Base-by-base conservation (phyloP, 306 rosid genomes). In the Quercus berberidifolia region DNA sequence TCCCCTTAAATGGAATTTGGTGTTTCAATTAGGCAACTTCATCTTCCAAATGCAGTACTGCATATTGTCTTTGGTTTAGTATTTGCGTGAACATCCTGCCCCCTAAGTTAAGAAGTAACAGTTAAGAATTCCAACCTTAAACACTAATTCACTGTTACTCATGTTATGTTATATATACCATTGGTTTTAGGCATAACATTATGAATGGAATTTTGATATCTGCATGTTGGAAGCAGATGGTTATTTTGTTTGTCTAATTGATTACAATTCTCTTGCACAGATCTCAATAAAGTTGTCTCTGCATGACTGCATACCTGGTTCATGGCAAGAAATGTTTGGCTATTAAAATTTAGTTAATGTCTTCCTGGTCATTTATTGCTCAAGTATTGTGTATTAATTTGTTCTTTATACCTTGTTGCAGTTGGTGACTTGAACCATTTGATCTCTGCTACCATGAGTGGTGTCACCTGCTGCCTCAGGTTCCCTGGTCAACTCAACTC, bases 401-500 rank as follows among this genome's bases (percentile, higher is more conserved):
- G n/a, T 19, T 67, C 21, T 9, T 67, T 31, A 68, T 54, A 54
- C 63, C 62, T 59, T 65, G 76, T 78, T 83, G 80, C 87, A 88
- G 91, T 88, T 81, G 91, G 91, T 56, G 91, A 88, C 78, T 79
- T 88, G 83, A 88, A 88, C 83, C 91, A 85, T 77, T 69, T 88
- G 79, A 88, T 88, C 84, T 88, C 91, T 7, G 91, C 91, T 12
- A 88, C 91, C 76, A 88, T 88, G 91, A 88, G 91, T 83, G 91
- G 91, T 10, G 91, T 88, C 58, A 88, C 91, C 52, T 88, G 91
- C 84, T 85, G 91, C 76, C 87, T 88, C 73, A 85, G 91, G 35
- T 88, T 88, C 84, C 91, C 91, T 0, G 89, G 91, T 69, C 91
- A 88, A 64, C 89, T 88, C 59, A 88, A 88, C 85, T 88, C 91